A percentile compares a stretch with the other conserved stretches of the same genome.
phyloP scores from a whole-genome alignment of 1,284 basidiomycete species.

The Lignosus rhinocerotis region DNA sequence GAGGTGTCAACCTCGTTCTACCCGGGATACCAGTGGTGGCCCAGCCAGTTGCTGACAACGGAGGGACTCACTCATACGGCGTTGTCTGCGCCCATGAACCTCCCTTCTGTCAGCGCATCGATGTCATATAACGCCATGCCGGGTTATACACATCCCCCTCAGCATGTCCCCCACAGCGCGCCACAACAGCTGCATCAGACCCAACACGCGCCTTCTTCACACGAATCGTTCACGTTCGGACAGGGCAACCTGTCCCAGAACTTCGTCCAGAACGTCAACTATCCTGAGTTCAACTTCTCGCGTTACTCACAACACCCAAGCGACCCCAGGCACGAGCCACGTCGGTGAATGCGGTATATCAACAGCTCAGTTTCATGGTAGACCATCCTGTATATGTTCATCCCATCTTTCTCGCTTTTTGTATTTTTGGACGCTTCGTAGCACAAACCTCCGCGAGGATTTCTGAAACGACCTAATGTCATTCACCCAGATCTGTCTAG shows the following conservation, averaged over 20 bases:
- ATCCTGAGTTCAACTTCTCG: conserved; percentile 16
- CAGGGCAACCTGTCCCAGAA: conserved; percentile 26
- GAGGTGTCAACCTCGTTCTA: conserved; percentile 64
- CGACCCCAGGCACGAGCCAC: background rate
- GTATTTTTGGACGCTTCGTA: no score
- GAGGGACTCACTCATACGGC: conserved; percentile 18
- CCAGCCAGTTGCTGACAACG: conserved; percentile 28
- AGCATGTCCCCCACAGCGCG: background rate
- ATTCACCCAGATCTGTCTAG: no score
- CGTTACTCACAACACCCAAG: background rate
- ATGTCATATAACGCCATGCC: conserved; percentile 20
- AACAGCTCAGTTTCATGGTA: background rate
- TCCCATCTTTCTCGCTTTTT: no score
- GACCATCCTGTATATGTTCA: background rate
- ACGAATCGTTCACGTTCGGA: conserved; percentile 33
- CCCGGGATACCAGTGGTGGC: conserved; percentile 79
- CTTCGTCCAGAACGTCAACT: conserved; percentile 22
- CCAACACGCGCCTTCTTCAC: background rate
- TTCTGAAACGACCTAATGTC: no score
- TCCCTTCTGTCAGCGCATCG: conserved; percentile 19
- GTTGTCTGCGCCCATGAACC: conserved; percentile 23
- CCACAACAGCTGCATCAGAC: background rate
- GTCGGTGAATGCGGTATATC: background rate
- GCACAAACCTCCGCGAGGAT: no score
- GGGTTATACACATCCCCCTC: conserved; percentile 4